phyloP scores from a whole-genome alignment of 345 rosid genomes.

The Hypericum androsaemum region DNA sequence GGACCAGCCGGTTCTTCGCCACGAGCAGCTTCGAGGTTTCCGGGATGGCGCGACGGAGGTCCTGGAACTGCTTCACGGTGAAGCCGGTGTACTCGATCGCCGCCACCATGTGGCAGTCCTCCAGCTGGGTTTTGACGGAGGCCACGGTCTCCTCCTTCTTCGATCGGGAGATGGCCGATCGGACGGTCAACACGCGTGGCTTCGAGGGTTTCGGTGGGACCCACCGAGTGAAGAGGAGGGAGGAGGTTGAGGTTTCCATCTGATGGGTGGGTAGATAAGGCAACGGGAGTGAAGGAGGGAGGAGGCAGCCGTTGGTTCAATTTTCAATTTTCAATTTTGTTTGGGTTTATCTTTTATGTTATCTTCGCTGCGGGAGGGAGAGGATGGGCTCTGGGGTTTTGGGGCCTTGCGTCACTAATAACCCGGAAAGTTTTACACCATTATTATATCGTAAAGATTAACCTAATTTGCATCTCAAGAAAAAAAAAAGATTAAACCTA shows the following conservation, averaged over 20 bases:
- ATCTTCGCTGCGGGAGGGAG: too few relatives aligned
- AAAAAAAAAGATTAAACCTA: too few relatives aligned
- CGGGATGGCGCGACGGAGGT: constrained; percentile 59
- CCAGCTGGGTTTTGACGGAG: constrained; percentile 62
- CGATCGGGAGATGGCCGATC: constrained; percentile 70
- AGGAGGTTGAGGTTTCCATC: background rate
- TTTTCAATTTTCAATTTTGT: too few relatives aligned
- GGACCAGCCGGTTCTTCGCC: constrained; percentile 81
- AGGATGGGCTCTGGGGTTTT: too few relatives aligned
- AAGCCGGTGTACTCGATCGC: constrained; percentile 68
- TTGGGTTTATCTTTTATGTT: too few relatives aligned
- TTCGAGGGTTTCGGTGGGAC: constrained; percentile 8
- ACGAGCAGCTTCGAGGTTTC: constrained; percentile 59
- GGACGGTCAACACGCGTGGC: constrained; percentile 28
- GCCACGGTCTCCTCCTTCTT: constrained; percentile 82
- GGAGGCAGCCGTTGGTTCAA: too few relatives aligned
- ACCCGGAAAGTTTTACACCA: too few relatives aligned
- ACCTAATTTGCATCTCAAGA: too few relatives aligned
- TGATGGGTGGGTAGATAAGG: too few relatives aligned
- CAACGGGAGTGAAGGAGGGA: too few relatives aligned
- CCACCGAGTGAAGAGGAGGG: constrained; percentile 12
- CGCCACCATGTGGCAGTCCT: constrained; percentile 72
- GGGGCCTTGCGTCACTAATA: too few relatives aligned
- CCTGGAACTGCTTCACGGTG: constrained; percentile 84
- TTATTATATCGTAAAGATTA: too few relatives aligned